phyloP scores from a whole-genome alignment of 2,329 filamentous ascomycete genomes.

The Trichoderma semiorbis region DNA sequence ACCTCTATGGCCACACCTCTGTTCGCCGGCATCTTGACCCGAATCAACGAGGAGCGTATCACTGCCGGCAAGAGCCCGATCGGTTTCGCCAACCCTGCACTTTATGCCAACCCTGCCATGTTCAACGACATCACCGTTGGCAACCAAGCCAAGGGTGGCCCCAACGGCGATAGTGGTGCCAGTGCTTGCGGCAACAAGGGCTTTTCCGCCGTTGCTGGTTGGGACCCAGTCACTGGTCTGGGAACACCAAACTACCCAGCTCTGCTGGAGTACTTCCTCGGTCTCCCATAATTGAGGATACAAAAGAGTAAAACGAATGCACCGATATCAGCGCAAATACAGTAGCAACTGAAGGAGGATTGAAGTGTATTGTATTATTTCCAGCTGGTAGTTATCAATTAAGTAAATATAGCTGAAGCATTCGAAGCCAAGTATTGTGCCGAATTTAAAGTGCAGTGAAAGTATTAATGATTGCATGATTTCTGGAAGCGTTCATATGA shows the following conservation, averaged over 20 bases:
- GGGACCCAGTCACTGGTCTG: slow-evolving; percentile 23
- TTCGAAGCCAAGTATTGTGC: neutral
- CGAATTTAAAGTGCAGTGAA: neutral
- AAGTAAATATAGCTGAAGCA: neutral
- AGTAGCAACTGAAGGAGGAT: neutral
- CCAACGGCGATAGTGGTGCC: neutral
- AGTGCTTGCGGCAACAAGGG: slow-evolving; percentile 22
- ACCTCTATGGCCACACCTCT: slow-evolving; percentile 42
- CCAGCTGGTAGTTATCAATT: neutral
- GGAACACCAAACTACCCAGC: slow-evolving; percentile 22
- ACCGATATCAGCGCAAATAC: neutral
- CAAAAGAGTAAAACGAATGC: neutral
- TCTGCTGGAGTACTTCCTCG: slow-evolving; percentile 42
- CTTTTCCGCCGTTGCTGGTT: slow-evolving; percentile 23
- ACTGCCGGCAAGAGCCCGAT: slow-evolving; percentile 28
- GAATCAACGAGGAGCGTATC: slow-evolving; percentile 32
- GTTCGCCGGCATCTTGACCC: slow-evolving; percentile 34
- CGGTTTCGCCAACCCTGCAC: slow-evolving; percentile 35
- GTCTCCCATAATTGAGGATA: neutral
- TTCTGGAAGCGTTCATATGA: neutral
- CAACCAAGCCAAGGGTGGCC: slow-evolving; percentile 22
- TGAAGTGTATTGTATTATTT: neutral
- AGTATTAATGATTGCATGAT: neutral
- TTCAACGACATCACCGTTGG: slow-evolving; percentile 22
- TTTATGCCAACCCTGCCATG: slow-evolving; percentile 25